A percentile compares a stretch with the other conserved stretches of the same genome.
phyloP scores from a whole-genome alignment of 2,329 filamentous ascomycete genomes.

The Pyrenochaeta sp. region DNA sequence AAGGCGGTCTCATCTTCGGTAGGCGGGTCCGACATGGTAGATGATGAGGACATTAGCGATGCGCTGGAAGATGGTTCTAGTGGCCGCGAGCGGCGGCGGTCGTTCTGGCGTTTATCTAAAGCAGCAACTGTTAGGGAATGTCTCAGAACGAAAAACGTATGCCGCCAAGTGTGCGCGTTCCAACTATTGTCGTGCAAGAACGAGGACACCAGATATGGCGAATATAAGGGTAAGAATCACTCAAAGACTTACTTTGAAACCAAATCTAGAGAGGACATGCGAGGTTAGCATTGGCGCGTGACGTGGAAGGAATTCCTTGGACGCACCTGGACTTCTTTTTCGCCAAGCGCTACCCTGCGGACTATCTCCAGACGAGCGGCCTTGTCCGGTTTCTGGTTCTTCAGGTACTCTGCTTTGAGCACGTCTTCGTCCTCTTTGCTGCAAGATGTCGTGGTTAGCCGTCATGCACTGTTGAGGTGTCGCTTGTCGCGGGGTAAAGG shows the following conservation, averaged over 20 bases:
- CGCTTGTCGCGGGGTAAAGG: conserved; percentile 25
- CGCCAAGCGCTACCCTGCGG: conserved; percentile 83
- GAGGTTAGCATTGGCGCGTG: conserved; percentile 41
- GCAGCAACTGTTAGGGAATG: conserved; percentile 11
- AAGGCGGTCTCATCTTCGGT: conserved; percentile 39
- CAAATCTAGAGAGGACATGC: conserved; percentile 73
- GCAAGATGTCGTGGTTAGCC: conserved; percentile 37
- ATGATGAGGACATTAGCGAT: conserved; percentile 47
- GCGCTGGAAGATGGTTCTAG: conserved; percentile 56
- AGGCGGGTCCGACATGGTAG: conserved; percentile 46
- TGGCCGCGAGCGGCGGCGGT: conserved; percentile 86
- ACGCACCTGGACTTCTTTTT: conserved; percentile 95
- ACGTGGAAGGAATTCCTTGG: conserved; percentile 29
- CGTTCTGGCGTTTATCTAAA: conserved; percentile 77
- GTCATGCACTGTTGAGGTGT: conserved; percentile 31
- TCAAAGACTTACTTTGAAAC: conserved; percentile 71
- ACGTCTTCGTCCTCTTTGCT: conserved; percentile 80
- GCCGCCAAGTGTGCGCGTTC: not conserved
- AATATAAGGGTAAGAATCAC: not conserved
- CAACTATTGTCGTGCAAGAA: not conserved
- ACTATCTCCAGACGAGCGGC: conserved; percentile 84
- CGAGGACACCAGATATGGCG: not conserved
- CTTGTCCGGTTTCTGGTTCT: conserved; percentile 92
- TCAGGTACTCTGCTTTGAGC: conserved; percentile 84
- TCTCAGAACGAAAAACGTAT: conserved; percentile 2